Conservation (phyloP, 2,329 filamentous ascomycete species). For the Ceratocystis albifundus region DNA sequence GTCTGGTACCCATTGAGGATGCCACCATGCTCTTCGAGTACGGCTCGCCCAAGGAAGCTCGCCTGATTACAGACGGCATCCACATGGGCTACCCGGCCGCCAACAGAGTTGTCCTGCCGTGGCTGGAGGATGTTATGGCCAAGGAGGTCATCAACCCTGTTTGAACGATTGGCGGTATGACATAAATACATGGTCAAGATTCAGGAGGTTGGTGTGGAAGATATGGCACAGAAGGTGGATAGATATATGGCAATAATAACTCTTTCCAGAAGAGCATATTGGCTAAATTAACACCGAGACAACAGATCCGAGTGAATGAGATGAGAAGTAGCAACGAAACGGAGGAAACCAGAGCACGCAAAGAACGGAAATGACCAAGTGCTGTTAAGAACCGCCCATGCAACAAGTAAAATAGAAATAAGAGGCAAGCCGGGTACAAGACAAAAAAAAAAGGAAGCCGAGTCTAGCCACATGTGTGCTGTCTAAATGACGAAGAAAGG, state of each 20-base stretch:
- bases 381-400: constrained; percentile 24
- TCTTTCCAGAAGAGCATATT: constrained; percentile 13
- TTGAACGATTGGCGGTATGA: not conserved
- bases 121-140: constrained; percentile 47
- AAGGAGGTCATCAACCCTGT: not conserved
- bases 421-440: not conserved
- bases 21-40: constrained; percentile 53
- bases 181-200: not conserved
- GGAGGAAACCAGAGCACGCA: too few species aligned
- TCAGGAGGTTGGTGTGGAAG: not conserved
- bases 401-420: not conserved
- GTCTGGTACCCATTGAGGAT: constrained; percentile 57
- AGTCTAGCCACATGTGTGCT: not conserved
- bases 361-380: constrained; percentile 2
- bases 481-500: not conserved
- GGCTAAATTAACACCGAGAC: not conserved
- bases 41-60: constrained; percentile 51
- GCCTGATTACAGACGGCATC: constrained; percentile 47
- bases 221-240: too few species aligned
- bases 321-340: not conserved
- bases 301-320: not conserved
- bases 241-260: not conserved
- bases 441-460: not conserved
- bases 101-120: constrained; percentile 46
- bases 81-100: constrained; percentile 59